A percentile compares a stretch with the other conserved stretches of the same genome.
Conservation (phyloP, 2,329 filamentous ascomycete genomes). For the Xylariaceae sp. region DNA sequence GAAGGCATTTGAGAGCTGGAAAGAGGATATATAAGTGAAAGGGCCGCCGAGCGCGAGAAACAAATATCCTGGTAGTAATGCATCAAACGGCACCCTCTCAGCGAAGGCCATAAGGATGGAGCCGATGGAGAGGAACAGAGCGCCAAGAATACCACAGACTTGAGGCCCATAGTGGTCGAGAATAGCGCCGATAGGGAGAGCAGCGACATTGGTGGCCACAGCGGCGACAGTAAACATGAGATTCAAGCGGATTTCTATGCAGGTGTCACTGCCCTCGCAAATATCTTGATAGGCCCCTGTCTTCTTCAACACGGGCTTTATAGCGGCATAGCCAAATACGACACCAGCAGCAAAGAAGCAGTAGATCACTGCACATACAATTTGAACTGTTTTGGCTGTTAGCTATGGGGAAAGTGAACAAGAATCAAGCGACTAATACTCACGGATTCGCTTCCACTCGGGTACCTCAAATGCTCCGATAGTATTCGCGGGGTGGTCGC, state of each 20-base stretch:
- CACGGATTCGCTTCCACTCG: constrained; percentile 60
- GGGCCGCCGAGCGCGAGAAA: constrained; percentile 80
- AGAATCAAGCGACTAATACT: constrained; percentile 34
- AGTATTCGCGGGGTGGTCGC: constrained; percentile 49
- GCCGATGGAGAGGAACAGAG: constrained; percentile 72
- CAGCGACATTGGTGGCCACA: constrained; percentile 85
- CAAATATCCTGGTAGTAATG: constrained; percentile 75
- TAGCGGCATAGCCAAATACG: constrained; percentile 83
- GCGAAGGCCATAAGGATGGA: constrained; percentile 76
- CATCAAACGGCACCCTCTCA: constrained; percentile 71
- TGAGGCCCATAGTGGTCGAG: constrained; percentile 84
- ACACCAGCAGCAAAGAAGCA: constrained; percentile 81
- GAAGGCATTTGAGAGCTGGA: constrained; percentile 86
- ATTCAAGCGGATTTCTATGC: constrained; percentile 72
- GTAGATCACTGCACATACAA: constrained; percentile 71
- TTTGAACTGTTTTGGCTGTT: constrained; percentile 62
- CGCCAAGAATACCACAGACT: constrained; percentile 75
- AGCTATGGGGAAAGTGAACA: neutral
- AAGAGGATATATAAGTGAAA: constrained; percentile 82
- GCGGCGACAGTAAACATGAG: constrained; percentile 93
- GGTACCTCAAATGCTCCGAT: constrained; percentile 62
- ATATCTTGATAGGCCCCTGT: constrained; percentile 74
- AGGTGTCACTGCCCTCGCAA: constrained; percentile 58
- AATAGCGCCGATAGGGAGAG: constrained; percentile 83
- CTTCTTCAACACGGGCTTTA: constrained; percentile 79